These are phyloP conservation scores for Camillea tinctor DNA, from an alignment of 2,329 filamentous ascomycete genomes.

Conservation along the genomic window DNA sequence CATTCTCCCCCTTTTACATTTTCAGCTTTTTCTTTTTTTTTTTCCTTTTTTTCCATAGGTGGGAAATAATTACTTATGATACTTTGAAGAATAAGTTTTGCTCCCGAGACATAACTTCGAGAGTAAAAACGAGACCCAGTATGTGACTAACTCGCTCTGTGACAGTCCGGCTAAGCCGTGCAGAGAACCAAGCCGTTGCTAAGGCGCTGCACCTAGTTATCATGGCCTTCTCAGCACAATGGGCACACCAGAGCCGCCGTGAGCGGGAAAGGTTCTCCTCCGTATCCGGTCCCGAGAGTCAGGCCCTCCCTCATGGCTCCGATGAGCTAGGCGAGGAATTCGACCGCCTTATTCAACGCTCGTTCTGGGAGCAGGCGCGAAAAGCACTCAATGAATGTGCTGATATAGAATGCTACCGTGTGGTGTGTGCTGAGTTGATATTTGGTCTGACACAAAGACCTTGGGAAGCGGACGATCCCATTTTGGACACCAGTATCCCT, in stretches of 20 bases:
- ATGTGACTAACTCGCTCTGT: too few species aligned
- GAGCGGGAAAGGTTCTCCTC: constrained; percentile 17
- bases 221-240: constrained; percentile 53
- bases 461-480: constrained; percentile 2
- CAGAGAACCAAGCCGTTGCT: constrained; percentile 43
- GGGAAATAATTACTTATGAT: too few species aligned
- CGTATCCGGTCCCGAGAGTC: neutral
- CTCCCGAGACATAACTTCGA: too few species aligned
- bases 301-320: neutral
- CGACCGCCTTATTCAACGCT: constrained; percentile 7
- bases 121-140: too few species aligned
- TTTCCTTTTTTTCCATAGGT: too few species aligned
- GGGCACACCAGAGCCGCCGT: constrained; percentile 40
- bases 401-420: constrained; percentile 1
- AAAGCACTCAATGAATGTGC: neutral
- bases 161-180: constrained; percentile 39
- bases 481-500: constrained; percentile 3
- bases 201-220: constrained; percentile 48
- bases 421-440: constrained; percentile 7
- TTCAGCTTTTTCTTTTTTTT: too few species aligned
- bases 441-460: constrained; percentile 8
- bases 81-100: too few species aligned
- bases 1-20: too few species aligned
- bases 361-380: constrained; percentile 10
- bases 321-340: constrained; percentile 17